Conservation (phyloP, 2,329 filamentous ascomycete species). For the Seiridium cupressi region DNA sequence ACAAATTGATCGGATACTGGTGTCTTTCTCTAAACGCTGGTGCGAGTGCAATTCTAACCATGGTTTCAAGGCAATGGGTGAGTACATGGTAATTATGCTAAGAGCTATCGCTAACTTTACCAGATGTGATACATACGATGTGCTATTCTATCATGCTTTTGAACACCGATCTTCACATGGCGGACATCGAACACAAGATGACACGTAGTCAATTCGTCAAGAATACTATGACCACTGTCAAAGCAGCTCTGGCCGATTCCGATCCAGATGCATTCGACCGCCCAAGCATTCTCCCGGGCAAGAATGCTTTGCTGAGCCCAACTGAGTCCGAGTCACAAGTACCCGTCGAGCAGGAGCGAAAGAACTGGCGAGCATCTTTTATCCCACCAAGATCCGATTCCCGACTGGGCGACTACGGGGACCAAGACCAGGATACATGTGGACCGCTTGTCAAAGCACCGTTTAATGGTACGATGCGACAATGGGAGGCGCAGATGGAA, state of each 20-base stretch:
- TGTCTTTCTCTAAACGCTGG: slow-evolving; percentile 87
- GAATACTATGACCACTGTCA: slow-evolving; percentile 91
- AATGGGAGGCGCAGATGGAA: slow-evolving; percentile 89
- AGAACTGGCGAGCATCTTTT: slow-evolving; percentile 41
- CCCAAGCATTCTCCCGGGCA: slow-evolving; percentile 52
- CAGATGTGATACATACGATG: slow-evolving; percentile 94
- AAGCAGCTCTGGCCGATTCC: slow-evolving; percentile 72
- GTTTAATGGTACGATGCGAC: slow-evolving; percentile 71
- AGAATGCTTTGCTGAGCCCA: slow-evolving; percentile 23
- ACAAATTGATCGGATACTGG: slow-evolving; percentile 91
- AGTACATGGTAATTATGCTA: slow-evolving; percentile 27
- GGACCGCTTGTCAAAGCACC: slow-evolving; percentile 76
- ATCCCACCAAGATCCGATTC: slow-evolving; percentile 47
- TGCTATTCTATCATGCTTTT: slow-evolving; percentile 94
- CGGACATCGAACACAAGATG: slow-evolving; percentile 96
- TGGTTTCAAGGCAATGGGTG: slow-evolving; percentile 86
- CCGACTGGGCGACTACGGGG: slow-evolving; percentile 32
- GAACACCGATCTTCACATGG: slow-evolving; percentile 93
- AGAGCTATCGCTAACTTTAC: not conserved
- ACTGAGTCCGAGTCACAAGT: slow-evolving; percentile 18
- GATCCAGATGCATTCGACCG: slow-evolving; percentile 64
- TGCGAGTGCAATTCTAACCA: slow-evolving; percentile 90
- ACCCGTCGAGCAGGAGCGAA: slow-evolving; percentile 19
- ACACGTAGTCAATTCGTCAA: slow-evolving; percentile 91
- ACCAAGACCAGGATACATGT: slow-evolving; percentile 50